Conservation (phyloP, 2,329 filamentous ascomycete genomes). For the Pyrenophora tritici-repentis region DNA sequence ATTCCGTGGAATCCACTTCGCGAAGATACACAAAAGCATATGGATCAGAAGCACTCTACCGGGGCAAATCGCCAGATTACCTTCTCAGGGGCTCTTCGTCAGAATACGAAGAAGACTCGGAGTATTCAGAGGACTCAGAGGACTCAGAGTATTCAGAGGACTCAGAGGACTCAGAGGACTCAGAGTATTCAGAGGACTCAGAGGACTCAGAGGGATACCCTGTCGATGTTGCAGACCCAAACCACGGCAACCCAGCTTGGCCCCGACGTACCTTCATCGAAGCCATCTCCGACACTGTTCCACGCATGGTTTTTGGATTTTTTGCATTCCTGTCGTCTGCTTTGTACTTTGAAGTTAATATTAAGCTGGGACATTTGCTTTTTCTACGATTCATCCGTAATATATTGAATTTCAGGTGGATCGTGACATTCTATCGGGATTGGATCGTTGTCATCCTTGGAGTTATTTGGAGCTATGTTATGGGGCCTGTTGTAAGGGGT, state of each 20-base stretch:
- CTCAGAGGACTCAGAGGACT: too few species aligned
- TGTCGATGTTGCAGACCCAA: neutral
- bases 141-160: too few species aligned
- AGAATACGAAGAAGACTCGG: too few species aligned
- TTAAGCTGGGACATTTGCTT: neutral
- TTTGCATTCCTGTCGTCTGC: neutral
- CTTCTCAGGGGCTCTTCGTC: too few species aligned
- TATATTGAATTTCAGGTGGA: neutral
- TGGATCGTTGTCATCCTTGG: neutral
- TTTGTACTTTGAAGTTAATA: neutral
- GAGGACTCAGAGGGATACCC: too few species aligned
- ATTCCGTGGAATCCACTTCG: neutral
- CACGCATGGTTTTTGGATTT: neutral
- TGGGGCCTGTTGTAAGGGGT: neutral
- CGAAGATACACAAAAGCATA: neutral
- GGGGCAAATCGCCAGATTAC: neutral
- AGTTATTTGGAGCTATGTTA: neutral
- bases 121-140: too few species aligned
- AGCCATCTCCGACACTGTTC: neutral
- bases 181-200: too few species aligned
- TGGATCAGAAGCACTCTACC: neutral
- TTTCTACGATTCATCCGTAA: neutral
- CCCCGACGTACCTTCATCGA: constrained; percentile 1
- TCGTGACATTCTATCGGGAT: neutral
- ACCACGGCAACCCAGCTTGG: neutral